These are phyloP conservation scores for Cyberlindnera euphorbiae DNA, from an alignment of 805 yeast species.

Conservation along the genomic window DNA sequence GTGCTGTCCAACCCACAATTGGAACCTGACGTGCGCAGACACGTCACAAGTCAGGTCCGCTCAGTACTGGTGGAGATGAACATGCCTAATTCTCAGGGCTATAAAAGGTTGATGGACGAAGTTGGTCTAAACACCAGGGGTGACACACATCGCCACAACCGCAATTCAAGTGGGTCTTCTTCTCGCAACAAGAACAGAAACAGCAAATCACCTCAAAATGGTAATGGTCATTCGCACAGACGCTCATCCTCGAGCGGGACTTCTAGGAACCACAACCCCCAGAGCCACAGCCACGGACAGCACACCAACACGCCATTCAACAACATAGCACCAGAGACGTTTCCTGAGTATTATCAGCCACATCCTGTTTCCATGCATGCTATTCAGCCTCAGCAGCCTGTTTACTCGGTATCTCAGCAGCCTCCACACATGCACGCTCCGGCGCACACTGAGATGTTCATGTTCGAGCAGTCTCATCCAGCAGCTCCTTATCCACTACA, in stretches of 20 bases:
- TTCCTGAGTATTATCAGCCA: too few species aligned
- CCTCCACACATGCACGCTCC: too few species aligned
- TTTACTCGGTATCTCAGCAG: too few species aligned
- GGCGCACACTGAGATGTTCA: too few species aligned
- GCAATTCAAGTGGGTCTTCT: slow-evolving; percentile 20
- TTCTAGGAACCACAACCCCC: too few species aligned
- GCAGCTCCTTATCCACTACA: too few species aligned
- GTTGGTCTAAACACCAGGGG: slow-evolving; percentile 53
- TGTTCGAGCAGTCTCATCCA: too few species aligned
- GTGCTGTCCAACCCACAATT: slow-evolving; percentile 68
- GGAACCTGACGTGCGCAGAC: slow-evolving; percentile 50
- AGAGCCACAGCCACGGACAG: too few species aligned
- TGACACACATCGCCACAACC: slow-evolving; percentile 16
- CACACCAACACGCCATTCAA: too few species aligned
- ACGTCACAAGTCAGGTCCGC: slow-evolving; percentile 57
- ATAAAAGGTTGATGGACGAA: slow-evolving; percentile 86
- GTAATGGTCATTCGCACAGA: slow-evolving; percentile 4
- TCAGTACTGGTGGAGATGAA: slow-evolving; percentile 56
- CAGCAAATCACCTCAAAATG: slow-evolving; percentile 19
- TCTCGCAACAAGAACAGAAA: slow-evolving; percentile 16
- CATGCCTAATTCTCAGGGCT: slow-evolving; percentile 57
- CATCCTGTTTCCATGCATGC: too few species aligned
- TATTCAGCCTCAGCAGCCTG: too few species aligned
- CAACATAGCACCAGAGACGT: too few species aligned
- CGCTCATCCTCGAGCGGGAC: slow-evolving; percentile 4